A percentile compares a stretch with the other conserved stretches of the same genome.
phyloP scores from a whole-genome alignment of 83 land plant species.

The Diphasiastrum complanatum region DNA sequence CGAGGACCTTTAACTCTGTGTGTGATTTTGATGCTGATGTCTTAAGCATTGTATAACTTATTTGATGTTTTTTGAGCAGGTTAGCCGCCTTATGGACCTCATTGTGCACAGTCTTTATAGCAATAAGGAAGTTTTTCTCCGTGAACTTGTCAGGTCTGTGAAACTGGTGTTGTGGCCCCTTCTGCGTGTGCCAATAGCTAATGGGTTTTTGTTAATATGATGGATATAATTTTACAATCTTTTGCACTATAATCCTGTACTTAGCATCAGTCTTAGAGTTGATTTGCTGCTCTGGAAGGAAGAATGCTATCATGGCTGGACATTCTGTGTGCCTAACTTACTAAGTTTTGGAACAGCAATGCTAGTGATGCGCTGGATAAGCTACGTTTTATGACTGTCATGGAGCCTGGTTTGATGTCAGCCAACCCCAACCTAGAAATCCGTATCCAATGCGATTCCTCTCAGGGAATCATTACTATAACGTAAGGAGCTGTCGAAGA shows the following conservation, averaged over 20 bases:
- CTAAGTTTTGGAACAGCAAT: no score
- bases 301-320: background rate
- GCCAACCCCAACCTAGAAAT: constrained; percentile 75
- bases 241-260: no score
- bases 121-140: constrained; percentile 26
- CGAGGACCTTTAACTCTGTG: no score
- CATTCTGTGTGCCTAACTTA: no score
- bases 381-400: constrained; percentile 89
- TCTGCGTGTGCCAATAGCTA: background rate
- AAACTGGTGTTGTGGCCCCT: background rate
- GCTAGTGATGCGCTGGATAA: constrained; percentile 99
- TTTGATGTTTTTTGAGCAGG: background rate
- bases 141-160: constrained; percentile 23
- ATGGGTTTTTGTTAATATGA: background rate
- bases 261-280: background rate
- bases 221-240: background rate
- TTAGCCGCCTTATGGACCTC: constrained; percentile 18
- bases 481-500: no score
- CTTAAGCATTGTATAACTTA: no score
- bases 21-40: no score
- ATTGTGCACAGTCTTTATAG: constrained; percentile 27
- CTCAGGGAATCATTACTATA: constrained; percentile 76
- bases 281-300: background rate
- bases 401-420: constrained; percentile 77
- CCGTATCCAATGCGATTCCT: constrained; percentile 76